Conservation (phyloP, 345 rosid species). For the Corymbia maculata region DNA sequence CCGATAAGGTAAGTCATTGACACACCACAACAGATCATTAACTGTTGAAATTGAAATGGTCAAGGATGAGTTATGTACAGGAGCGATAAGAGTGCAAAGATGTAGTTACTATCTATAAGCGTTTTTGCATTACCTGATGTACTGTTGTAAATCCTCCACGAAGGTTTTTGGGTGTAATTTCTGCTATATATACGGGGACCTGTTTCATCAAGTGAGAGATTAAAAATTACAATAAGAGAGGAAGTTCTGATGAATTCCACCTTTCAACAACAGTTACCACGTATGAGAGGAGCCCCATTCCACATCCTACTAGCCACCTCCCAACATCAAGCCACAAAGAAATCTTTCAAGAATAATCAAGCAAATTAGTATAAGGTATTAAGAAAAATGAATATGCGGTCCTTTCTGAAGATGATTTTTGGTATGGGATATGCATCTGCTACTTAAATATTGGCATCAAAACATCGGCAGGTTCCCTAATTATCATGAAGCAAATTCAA, state of each 20-base stretch:
- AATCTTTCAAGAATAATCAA: conserved; percentile 21
- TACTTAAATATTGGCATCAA: not conserved
- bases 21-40: conserved; percentile 69
- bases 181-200: conserved; percentile 85
- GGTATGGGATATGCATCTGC: not conserved
- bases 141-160: conserved; percentile 72
- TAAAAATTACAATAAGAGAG: not conserved
- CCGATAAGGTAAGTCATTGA: conserved; percentile 60
- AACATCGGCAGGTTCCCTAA: not conserved
- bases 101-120: not conserved
- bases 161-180: conserved; percentile 64
- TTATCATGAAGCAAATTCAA: not conserved
- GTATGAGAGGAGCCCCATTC: conserved; percentile 62
- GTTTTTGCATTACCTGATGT: conserved; percentile 32
- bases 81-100: not conserved
- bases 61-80: not conserved
- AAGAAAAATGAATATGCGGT: not conserved
- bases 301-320: conserved; percentile 58
- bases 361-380: not conserved
- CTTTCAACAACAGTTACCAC: conserved; percentile 37
- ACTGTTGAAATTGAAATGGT: conserved; percentile 20
- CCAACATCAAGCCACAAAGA: conserved; percentile 61
- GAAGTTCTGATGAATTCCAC: not conserved
- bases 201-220: not conserved
- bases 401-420: not conserved